A percentile compares a stretch with the other conserved stretches of the same genome.
These are phyloP conservation scores for Arachnopeziza araneosa DNA, from an alignment of 2,329 filamentous ascomycete species.

Conservation along the genomic window DNA sequence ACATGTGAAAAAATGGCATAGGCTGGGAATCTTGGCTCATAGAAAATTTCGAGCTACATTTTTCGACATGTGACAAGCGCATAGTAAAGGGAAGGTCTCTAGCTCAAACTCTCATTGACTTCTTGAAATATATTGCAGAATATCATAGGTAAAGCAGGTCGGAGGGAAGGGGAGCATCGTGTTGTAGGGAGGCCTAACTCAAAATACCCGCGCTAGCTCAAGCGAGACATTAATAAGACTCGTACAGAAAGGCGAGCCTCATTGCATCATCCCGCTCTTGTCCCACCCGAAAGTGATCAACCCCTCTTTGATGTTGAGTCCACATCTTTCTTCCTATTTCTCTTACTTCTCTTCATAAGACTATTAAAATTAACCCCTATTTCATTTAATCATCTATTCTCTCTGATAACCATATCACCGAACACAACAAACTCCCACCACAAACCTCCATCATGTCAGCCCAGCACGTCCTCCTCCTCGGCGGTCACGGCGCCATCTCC, in stretches of 20 bases:
- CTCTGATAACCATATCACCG: neutral
- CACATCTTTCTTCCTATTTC: neutral
- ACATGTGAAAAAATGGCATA: too few relatives aligned
- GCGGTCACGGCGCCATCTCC: slow-evolving; percentile 76
- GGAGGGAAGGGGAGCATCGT: too few relatives aligned
- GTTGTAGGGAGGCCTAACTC: too few relatives aligned
- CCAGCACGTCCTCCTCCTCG: slow-evolving; percentile 47
- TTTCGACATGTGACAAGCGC: too few relatives aligned
- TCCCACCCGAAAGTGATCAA: neutral
- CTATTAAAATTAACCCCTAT: neutral
- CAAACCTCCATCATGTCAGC: slow-evolving; percentile 1
- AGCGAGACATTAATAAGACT: too few relatives aligned
- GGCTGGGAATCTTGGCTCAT: too few relatives aligned
- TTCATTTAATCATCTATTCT: neutral
- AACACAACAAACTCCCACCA: neutral
- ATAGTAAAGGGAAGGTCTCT: too few relatives aligned
- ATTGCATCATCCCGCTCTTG: neutral
- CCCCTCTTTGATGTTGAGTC: neutral
- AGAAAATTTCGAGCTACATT: too few relatives aligned
- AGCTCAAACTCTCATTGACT: too few relatives aligned
- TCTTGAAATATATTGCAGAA: too few relatives aligned
- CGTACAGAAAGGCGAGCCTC: neutral
- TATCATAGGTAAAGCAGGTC: too few relatives aligned
- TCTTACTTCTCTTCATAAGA: neutral
- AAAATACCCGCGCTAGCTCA: too few relatives aligned